These are phyloP conservation scores for Suillus spraguei DNA, from an alignment of 768 basidiomycete genomes.

Conservation along the genomic window DNA sequence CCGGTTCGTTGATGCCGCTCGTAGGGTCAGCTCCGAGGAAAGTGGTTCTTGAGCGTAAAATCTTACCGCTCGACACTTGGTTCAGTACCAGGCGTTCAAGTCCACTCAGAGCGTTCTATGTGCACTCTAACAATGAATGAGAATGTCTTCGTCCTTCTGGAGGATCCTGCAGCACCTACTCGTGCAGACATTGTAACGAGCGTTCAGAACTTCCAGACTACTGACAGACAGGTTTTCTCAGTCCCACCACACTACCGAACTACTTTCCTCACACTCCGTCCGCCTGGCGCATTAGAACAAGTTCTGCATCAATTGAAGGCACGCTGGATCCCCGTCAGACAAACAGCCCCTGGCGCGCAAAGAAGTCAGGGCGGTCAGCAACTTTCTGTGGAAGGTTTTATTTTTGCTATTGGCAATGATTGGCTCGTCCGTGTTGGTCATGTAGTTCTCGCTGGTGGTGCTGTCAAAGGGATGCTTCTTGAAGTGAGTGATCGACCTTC, in stretches of 20 bases:
- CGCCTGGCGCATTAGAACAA: constrained; percentile 76
- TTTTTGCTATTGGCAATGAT: constrained; percentile 78
- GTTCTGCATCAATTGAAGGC: constrained; percentile 73
- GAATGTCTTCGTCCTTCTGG: constrained; percentile 77
- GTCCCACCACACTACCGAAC: constrained; percentile 65
- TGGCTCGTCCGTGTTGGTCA: constrained; percentile 83
- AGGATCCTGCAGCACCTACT: constrained; percentile 73
- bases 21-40: constrained; percentile 62
- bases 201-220: constrained; percentile 34
- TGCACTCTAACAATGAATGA: constrained; percentile 79
- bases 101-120: constrained; percentile 68
- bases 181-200: constrained; percentile 54
- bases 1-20: constrained; percentile 21
- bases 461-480: constrained; percentile 80
- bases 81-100: constrained; percentile 51
- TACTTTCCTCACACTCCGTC: constrained; percentile 75
- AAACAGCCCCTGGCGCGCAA: constrained; percentile 41
- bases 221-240: constrained; percentile 18
- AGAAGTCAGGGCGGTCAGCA: constrained; percentile 61
- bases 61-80: constrained; percentile 76
- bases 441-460: constrained; percentile 73
- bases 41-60: constrained; percentile 70
- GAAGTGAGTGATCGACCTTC: constrained; percentile 51
- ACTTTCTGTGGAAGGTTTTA: constrained; percentile 68
- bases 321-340: constrained; percentile 73